Evolutionary conservation across 345 rosid genomes (phyloP).

Genomic region (Heritiera littoralis): DNA sequence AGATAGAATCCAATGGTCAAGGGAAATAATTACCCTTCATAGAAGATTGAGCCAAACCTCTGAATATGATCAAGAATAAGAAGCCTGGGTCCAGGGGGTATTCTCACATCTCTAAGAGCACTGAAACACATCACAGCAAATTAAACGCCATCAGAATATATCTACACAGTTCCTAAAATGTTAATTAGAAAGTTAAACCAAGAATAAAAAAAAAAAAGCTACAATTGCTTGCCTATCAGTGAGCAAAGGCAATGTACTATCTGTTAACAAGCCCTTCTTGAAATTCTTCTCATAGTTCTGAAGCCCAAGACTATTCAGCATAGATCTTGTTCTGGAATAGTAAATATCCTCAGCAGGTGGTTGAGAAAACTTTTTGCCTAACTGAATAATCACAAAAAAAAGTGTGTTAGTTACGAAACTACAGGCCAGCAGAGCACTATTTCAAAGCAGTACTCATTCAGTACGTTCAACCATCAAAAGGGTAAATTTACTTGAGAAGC

Average conservation of each 20-base stretch:
- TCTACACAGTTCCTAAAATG: not conserved
- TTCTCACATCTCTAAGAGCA: conserved; percentile 85
- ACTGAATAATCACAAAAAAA: conserved; percentile 43
- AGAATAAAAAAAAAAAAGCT: conserved; percentile 12
- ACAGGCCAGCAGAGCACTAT: not conserved
- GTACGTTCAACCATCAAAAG: not conserved
- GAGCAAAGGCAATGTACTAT: conserved; percentile 79
- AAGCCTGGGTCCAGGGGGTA: conserved; percentile 97
- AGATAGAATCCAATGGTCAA: conserved; percentile 12
- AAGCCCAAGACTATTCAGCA: conserved; percentile 72
- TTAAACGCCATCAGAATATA: not conserved
- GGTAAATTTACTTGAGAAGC: conserved; percentile 3
- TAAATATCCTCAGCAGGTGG: conserved; percentile 58
- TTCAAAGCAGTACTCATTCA: not conserved
- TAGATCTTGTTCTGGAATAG: conserved; percentile 55
- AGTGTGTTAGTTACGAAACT: conserved; percentile 7
- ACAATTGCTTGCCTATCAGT: conserved; percentile 67
- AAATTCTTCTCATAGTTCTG: conserved; percentile 89
- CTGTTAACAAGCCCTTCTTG: conserved; percentile 84
- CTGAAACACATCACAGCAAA: conserved; percentile 40
- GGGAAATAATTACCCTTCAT: not conserved
- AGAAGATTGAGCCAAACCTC: conserved; percentile 48
- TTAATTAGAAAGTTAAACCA: not conserved
- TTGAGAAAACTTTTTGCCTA: conserved; percentile 70
- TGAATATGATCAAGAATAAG: conserved; percentile 81